Evolutionary conservation across 768 basidiomycete genomes (phyloP).

Genomic region (Amanita pallidorosea): DNA sequence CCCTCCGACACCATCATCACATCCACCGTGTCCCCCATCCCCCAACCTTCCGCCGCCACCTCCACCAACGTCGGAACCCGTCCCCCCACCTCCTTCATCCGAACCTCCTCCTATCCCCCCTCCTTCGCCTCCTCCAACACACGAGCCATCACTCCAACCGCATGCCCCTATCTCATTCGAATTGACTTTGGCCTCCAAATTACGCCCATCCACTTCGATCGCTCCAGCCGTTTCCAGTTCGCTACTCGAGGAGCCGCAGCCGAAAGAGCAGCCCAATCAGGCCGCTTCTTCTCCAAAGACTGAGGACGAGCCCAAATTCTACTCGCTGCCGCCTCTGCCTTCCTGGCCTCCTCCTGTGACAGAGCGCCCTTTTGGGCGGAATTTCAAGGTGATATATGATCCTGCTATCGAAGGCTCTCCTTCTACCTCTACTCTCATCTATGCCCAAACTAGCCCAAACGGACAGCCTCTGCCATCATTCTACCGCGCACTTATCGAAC

Average conservation of each 20-base stretch:
- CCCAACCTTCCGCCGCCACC: conserved; percentile 20
- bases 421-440: conserved; percentile 13
- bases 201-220: background rate
- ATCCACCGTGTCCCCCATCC: conserved; percentile 17
- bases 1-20: conserved; percentile 24
- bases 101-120: conserved; percentile 11
- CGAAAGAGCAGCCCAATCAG: conserved; percentile 3
- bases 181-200: background rate
- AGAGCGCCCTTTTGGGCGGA: conserved; percentile 31
- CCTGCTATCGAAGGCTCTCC: conserved; percentile 33
- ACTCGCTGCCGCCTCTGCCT: conserved; percentile 24
- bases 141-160: conserved; percentile 22
- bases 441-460: conserved; percentile 9
- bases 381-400: conserved; percentile 59
- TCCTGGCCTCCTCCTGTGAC: conserved; percentile 50
- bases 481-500: conserved; percentile 28
- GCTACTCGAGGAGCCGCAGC: conserved; percentile 16
- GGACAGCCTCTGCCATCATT: conserved; percentile 13
- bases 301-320: conserved; percentile 14
- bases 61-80: conserved; percentile 24
- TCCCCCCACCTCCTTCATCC: conserved; percentile 16
- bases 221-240: conserved; percentile 12
- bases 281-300: conserved; percentile 6
- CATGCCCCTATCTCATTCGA: conserved; percentile 8
- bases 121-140: conserved; percentile 17